These are phyloP conservation scores for Schoenoplectus triqueter DNA, from an alignment of 202 grass and related monocot species.

Conservation along the genomic window DNA sequence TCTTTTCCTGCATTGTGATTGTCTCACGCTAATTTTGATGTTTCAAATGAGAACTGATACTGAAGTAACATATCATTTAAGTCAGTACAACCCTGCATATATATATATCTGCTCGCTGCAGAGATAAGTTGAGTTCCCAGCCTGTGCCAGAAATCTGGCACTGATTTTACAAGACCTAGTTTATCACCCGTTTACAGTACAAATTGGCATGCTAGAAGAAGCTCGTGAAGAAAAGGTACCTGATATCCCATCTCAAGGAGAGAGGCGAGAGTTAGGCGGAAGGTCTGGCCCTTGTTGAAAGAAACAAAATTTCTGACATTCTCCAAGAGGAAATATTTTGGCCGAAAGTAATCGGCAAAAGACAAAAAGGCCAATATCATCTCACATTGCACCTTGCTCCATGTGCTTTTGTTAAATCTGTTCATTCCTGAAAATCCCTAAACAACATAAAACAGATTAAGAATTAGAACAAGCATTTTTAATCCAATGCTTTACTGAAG, in stretches of 20 bases:
- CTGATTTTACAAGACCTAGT: neutral
- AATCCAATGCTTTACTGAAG: slow-evolving; percentile 14
- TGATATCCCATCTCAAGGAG: slow-evolving; percentile 98
- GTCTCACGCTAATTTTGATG: slow-evolving; percentile 7
- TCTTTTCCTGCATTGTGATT: neutral
- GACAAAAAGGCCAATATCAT: slow-evolving; percentile 99
- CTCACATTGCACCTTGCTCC: slow-evolving; percentile 99
- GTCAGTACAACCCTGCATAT: neutral
- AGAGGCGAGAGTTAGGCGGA: slow-evolving; percentile 84
- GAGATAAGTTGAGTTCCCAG: neutral
- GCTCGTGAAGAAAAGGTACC: slow-evolving; percentile 44
- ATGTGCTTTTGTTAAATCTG: slow-evolving; percentile 93
- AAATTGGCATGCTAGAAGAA: neutral
- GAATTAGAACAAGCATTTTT: slow-evolving; percentile 4
- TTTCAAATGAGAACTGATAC: slow-evolving; percentile 2
- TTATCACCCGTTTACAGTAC: neutral
- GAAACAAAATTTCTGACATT: slow-evolving; percentile 98
- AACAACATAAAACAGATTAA: slow-evolving; percentile 21
- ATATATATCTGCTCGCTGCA: neutral
- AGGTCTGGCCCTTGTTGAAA: slow-evolving; percentile 99
- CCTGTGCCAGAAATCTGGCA: neutral
- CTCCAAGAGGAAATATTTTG: slow-evolving; percentile 91
- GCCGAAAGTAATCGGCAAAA: slow-evolving; percentile 94
- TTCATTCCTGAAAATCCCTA: slow-evolving; percentile 99
- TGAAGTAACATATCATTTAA: neutral